Evolutionary conservation across 1,139 yeast genomes (phyloP), one percentile per base, ranked within the genome.

Genomic region (Kodamaea alishanica): DNA sequence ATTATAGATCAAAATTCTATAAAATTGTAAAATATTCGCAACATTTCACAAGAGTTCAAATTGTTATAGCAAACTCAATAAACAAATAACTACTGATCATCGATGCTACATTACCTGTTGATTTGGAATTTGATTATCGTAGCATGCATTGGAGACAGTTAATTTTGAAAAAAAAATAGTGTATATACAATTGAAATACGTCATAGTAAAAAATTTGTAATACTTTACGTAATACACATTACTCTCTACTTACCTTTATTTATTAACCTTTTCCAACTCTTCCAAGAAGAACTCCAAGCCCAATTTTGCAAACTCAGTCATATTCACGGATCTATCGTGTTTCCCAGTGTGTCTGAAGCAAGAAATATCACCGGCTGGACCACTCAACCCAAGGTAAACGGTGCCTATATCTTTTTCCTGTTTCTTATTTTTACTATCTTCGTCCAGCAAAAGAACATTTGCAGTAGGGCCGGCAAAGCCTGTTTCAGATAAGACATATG

Each of bases 381-480:
- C 87, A 24, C 81, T 73, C 33, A 86, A 67, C 3, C 89, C 95
- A 34, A 86, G 61, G 54, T 71, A 87, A 0, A 82, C 92, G 1
- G 79, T 73, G 1, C 95, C 95, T 1, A 79, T 78, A 26, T 63
- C 63, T 8, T 47, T 54, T 6, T 38, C 44, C 4, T 48, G 47
- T 6, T 27, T 30, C 4, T 35, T 30, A 6, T 49, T 25, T 30
- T 30, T 39, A n/a, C 30, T 35, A 24, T 33, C 40, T 12, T 40
- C 39, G 9, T 45, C 47, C 32, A 48, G 47, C 40, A 70, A 58
- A 41, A 70, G 75, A 32, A 67, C 65, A 47, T 67, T 70, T 2
- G 73, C 63, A 0, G 81, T 68, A 8, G 94, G 94, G 0, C 95
- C 95, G 0, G 95, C 94, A 68, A 84, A 83, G 2, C 96, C 96